phyloP scores from a whole-genome alignment of 2,329 filamentous ascomycete genomes.

The Fonsecaea pedrosoi region DNA sequence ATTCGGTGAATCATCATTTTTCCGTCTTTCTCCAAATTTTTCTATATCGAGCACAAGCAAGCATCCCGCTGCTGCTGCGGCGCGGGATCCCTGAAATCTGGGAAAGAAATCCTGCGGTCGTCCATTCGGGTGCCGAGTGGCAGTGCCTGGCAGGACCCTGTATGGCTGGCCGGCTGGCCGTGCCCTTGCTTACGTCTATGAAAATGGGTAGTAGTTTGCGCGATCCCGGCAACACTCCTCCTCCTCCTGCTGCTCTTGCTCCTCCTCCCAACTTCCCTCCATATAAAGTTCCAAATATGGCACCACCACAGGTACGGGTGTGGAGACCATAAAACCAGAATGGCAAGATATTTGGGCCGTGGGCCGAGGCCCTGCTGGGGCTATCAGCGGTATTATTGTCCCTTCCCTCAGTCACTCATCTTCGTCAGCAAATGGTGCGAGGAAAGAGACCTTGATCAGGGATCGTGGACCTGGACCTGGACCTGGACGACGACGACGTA shows the following conservation, averaged over 20 bases:
- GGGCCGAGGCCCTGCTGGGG: background rate
- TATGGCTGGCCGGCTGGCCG: background rate
- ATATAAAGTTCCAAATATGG: conserved; percentile 14
- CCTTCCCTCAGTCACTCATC: no score
- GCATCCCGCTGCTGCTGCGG: background rate
- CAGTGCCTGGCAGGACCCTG: background rate
- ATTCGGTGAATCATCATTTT: background rate
- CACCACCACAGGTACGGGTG: background rate
- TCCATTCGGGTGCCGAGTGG: background rate
- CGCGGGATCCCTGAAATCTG: background rate
- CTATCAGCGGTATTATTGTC: no score
- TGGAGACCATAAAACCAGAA: background rate
- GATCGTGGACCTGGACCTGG: no score
- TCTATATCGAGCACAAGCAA: no score
- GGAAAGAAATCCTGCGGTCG: background rate
- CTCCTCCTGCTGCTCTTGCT: no score
- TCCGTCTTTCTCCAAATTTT: no score
- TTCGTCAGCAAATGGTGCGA: no score
- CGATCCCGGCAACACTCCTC: background rate
- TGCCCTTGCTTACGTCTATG: no score
- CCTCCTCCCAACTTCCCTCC: background rate
- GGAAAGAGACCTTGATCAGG: no score
- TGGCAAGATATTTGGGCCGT: background rate
- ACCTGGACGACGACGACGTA: no score
- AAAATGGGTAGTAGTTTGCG: no score